Evolutionary conservation across 305 asterid species (phyloP), one percentile per base, ranked within the genome.

Genomic region (Plantago lanceolata): DNA sequence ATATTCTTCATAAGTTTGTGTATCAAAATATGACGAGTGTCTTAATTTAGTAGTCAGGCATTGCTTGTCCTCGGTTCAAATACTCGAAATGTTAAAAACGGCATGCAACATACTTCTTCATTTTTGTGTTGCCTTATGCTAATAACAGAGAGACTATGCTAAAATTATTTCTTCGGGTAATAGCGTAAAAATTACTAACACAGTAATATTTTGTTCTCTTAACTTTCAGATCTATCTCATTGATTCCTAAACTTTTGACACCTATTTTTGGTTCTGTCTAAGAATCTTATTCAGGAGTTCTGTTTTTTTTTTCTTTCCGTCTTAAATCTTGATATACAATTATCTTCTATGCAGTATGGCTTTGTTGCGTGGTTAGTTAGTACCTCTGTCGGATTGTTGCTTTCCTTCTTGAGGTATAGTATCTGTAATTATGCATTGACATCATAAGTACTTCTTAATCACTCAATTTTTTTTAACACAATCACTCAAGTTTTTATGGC

Each of bases 321-420:
- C n/a, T n/a, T n/a, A n/a, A n/a, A 53, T 48, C 68, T 35, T 24
- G 26, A 15, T 13, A 37, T 29, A 21, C 13, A 37, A 19, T 48
- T 73, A 33, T 62, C 59, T 61, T 50, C 57, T 58, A 13, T 78
- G 84, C 96, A 94, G 99, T 94, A 94, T 78, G 99, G 99, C 31
- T 82, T 90, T 66, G 79, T 86, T 70, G 96, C 99, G 69, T 94
- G 99, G 99, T 75, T 94, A 72, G 89, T 94, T 72, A 86, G 96
- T 87, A 94, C 99, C 55, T 79, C 84, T 68, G 96, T 90, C 52
- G 99, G 99, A 61, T 75, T 94, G 82, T 81, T 94, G 82, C 97
- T 94, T 68, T 90, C 97, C 74, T 90, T 94, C 79, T 81, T 94
- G 77, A 94, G 99, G 97, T 94, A 86, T 56, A 37, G 53, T 73